A percentile compares a stretch with the other conserved stretches of the same genome.
Evolutionary conservation across 257 asterid species (phyloP).

Genomic region (Nicotiana sylvestris): DNA sequence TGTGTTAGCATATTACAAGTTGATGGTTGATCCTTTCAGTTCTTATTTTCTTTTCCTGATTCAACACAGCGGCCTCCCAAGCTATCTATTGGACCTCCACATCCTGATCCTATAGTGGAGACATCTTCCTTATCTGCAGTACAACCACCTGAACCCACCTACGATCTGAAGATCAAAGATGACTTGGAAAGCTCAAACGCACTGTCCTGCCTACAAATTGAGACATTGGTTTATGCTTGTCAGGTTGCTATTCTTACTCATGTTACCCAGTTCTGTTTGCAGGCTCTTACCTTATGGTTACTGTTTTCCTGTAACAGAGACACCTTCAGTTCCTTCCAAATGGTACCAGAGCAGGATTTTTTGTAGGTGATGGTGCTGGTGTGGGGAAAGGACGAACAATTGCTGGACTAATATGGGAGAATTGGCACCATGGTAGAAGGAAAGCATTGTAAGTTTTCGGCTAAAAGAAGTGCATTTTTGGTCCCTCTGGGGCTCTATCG

Average conservation of each 20-base stretch:
- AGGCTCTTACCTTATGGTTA: constrained; percentile 14
- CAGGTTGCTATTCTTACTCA: constrained; percentile 58
- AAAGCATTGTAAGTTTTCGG: constrained; percentile 70
- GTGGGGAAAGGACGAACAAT: constrained; percentile 98
- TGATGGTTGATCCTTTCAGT: not conserved
- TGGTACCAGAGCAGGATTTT: constrained; percentile 94
- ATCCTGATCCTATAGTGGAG: constrained; percentile 97
- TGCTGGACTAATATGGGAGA: constrained; percentile 98
- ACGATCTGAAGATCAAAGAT: constrained; percentile 65
- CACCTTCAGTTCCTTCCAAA: constrained; percentile 87
- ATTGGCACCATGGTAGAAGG: constrained; percentile 88
- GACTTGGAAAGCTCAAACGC: constrained; percentile 70
- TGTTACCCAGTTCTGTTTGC: constrained; percentile 11
- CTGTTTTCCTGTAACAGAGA: constrained; percentile 51
- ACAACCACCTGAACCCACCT: constrained; percentile 97
- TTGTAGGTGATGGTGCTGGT: constrained; percentile 99
- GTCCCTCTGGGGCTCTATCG: too few relatives aligned
- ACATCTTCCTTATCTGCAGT: constrained; percentile 90
- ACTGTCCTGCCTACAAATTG: constrained; percentile 94
- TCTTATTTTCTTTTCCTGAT: constrained; percentile 18
- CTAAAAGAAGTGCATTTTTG: not conserved
- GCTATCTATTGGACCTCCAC: constrained; percentile 83
- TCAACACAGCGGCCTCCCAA: constrained; percentile 79
- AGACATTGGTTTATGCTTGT: constrained; percentile 89
- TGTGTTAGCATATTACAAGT: not conserved